Percentiles rank a stretch among this genome's conserved stretches.
These are phyloP conservation scores for Phaeosphaeriaceae sp. DNA, from an alignment of 2,329 filamentous ascomycete species.

Conservation along the genomic window DNA sequence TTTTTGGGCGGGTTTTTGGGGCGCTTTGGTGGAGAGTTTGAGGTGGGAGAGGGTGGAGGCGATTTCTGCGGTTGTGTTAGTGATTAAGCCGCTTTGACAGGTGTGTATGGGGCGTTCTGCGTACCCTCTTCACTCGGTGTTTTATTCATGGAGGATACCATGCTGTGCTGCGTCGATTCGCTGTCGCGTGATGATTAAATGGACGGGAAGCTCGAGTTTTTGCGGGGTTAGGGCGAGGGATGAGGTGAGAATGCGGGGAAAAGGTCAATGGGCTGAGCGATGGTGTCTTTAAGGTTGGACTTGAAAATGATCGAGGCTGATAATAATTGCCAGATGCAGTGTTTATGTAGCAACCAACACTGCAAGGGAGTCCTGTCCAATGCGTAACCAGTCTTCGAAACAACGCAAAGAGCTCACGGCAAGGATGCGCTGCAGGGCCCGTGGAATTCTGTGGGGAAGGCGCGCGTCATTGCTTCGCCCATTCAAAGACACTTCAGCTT, in stretches of 20 bases:
- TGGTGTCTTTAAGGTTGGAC: background rate
- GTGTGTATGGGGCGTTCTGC: background rate
- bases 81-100: background rate
- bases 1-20: slow-evolving; percentile 39
- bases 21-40: slow-evolving; percentile 43
- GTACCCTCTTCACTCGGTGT: slow-evolving; percentile 29
- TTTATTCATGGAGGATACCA: slow-evolving; percentile 21
- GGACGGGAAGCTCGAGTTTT: background rate
- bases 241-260: slow-evolving; percentile 6
- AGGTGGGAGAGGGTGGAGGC: slow-evolving; percentile 47
- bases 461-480: slow-evolving; percentile 12
- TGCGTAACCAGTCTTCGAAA: background rate
- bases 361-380: background rate
- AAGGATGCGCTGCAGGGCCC: slow-evolving; percentile 3
- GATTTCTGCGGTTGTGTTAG: slow-evolving; percentile 37
- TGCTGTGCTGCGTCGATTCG: slow-evolving; percentile 7
- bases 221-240: slow-evolving; percentile 11
- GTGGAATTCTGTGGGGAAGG: slow-evolving; percentile 15
- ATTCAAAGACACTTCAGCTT: slow-evolving; percentile 1
- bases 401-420: background rate
- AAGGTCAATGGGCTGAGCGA: background rate
- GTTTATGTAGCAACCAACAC: background rate
- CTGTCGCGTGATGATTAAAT: background rate
- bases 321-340: background rate
- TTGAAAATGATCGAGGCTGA: background rate